A percentile compares a stretch with the other conserved stretches of the same genome.
Conservation (phyloP, 2,329 filamentous ascomycete species). For the Pseudogymnoascus sp. region DNA sequence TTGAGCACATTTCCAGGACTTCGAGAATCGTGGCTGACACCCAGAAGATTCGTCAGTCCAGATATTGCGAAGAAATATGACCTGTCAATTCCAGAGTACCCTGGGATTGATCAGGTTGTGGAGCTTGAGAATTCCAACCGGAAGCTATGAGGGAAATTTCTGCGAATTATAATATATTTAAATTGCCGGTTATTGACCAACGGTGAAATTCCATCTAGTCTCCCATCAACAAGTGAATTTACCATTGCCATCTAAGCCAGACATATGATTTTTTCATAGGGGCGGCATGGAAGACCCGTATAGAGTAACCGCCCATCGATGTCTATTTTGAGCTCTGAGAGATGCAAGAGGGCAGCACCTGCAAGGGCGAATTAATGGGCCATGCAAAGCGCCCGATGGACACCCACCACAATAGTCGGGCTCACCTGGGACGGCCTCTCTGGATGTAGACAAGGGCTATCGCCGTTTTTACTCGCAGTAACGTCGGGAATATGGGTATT, state of each 20-base stretch:
- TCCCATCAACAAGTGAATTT: not conserved
- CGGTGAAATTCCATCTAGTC: not conserved
- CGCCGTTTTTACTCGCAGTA: not conserved
- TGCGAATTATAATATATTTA: constrained; percentile 8
- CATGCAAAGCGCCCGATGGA: not conserved
- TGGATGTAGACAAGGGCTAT: not conserved
- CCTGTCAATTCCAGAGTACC: constrained; percentile 73
- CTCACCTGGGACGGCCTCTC: not conserved
- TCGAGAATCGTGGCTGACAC: constrained; percentile 12
- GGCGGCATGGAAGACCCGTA: not conserved
- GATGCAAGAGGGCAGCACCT: not conserved
- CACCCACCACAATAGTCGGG: not conserved
- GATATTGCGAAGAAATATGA: constrained; percentile 77
- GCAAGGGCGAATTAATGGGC: not conserved
- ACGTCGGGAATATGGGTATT: not conserved
- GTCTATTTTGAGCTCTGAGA: not conserved
- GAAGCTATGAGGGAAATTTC: constrained; percentile 38
- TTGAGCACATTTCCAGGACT: not conserved
- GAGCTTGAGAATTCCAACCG: constrained; percentile 53
- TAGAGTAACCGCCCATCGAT: not conserved
- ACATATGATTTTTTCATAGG: not conserved
- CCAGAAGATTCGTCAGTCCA: constrained; percentile 64
- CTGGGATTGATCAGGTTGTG: constrained; percentile 81
- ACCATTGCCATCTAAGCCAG: not conserved
- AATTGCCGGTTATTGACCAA: not conserved